Percentiles rank a stretch among this genome's conserved stretches.
Conservation (phyloP, 352 stramenopile species). For the Pythium myriotylum region DNA sequence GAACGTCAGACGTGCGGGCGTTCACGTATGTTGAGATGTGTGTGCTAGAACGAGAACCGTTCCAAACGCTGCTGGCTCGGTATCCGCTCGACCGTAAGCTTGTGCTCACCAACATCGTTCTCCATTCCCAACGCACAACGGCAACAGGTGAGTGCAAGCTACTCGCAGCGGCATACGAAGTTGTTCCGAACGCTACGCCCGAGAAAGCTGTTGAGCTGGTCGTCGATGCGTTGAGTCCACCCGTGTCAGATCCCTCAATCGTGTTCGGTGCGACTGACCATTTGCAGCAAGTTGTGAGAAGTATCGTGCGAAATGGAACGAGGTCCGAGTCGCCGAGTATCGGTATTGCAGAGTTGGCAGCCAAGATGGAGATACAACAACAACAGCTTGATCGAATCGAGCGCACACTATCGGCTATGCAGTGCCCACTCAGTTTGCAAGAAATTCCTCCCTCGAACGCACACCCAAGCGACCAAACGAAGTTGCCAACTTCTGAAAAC, state of each 20-base stretch:
- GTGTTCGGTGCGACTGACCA: neutral
- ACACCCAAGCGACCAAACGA: no score
- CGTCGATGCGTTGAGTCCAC: neutral
- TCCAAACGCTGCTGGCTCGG: slow-evolving; percentile 34
- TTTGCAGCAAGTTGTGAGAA: no score
- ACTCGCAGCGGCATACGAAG: neutral
- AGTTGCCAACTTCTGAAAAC: no score
- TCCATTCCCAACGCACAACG: neutral
- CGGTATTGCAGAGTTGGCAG: no score
- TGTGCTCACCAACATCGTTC: slow-evolving; percentile 6
- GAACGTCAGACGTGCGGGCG: slow-evolving; percentile 35
- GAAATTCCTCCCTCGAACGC: no score
- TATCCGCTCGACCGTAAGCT: slow-evolving; percentile 1
- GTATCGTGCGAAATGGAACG: no score
- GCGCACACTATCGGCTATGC: no score
- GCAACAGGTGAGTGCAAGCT: neutral
- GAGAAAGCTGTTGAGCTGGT: neutral
- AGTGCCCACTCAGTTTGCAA: no score
- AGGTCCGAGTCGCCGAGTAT: no score
- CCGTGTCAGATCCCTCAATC: neutral
- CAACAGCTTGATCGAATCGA: no score
- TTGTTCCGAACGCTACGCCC: neutral
- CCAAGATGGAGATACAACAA: no score
- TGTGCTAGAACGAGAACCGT: slow-evolving; percentile 32
- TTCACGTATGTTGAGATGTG: slow-evolving; percentile 46